Percentiles rank a stretch among this genome's conserved stretches.
phyloP scores from a whole-genome alignment of 1,284 basidiomycete genomes.

The Cryptococcus deneoformans region DNA sequence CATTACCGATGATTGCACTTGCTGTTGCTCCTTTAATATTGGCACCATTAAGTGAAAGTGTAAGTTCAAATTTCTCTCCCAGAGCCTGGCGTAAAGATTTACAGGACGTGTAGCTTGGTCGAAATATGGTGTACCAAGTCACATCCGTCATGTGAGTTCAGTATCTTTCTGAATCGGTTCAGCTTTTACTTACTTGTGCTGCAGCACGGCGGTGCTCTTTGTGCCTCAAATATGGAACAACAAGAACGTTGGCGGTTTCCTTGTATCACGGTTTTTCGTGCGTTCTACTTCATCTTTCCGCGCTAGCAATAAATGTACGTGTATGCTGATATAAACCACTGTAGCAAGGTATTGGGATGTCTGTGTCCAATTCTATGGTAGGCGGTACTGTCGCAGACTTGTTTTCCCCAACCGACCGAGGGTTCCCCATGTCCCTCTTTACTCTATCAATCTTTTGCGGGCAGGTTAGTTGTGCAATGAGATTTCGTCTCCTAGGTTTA shows the following conservation, averaged over 20 bases:
- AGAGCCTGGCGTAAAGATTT: too few relatives aligned
- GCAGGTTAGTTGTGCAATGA: slow-evolving; percentile 23
- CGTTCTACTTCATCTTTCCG: background rate
- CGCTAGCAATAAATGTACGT: background rate
- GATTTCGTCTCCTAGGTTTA: background rate
- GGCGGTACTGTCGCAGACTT: slow-evolving; percentile 48
- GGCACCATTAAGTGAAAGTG: slow-evolving; percentile 43
- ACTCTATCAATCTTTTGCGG: slow-evolving; percentile 45
- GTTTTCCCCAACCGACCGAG: slow-evolving; percentile 41
- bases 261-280: slow-evolving; percentile 39
- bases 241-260: slow-evolving; percentile 35
- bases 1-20: slow-evolving; percentile 32
- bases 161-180: background rate
- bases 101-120: slow-evolving; percentile 20
- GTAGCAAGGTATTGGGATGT: slow-evolving; percentile 37
- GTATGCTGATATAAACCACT: background rate
- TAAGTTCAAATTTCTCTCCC: slow-evolving; percentile 10
- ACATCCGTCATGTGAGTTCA: slow-evolving; percentile 34
- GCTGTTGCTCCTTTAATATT: slow-evolving; percentile 41
- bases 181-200: background rate
- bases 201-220: slow-evolving; percentile 39
- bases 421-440: slow-evolving; percentile 50
- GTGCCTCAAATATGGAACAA: slow-evolving; percentile 39
- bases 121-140: slow-evolving; percentile 41
- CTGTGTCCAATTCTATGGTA: slow-evolving; percentile 41